phyloP scores from a whole-genome alignment of 345 rosid genomes.

The Populus pruinosa region DNA sequence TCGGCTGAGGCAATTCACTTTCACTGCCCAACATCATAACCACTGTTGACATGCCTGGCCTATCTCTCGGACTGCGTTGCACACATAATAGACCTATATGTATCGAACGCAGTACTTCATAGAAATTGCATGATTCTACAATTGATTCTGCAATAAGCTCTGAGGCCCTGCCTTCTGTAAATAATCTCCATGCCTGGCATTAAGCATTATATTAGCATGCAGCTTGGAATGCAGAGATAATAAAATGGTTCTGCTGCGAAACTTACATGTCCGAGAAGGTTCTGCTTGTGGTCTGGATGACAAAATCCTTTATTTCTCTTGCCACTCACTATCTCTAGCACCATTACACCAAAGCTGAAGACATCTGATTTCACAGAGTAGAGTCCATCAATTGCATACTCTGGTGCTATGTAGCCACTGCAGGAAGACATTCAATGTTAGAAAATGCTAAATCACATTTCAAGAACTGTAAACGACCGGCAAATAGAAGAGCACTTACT shows the following conservation, averaged over 20 bases:
- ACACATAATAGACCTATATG: not conserved
- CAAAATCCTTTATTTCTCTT: slow-evolving; percentile 8
- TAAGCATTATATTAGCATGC: not conserved
- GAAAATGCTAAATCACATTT: not conserved
- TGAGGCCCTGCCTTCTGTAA: not conserved
- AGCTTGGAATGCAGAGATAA: no score
- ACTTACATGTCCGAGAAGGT: slow-evolving; percentile 20
- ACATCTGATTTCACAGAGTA: slow-evolving; percentile 15
- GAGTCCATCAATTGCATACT: slow-evolving; percentile 13
- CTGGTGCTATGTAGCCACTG: slow-evolving; percentile 14
- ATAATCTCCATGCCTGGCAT: not conserved
- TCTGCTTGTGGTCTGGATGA: not conserved
- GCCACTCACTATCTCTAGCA: slow-evolving; percentile 10
- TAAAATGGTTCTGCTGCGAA: not conserved
- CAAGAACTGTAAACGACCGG: not conserved
- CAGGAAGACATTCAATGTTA: not conserved
- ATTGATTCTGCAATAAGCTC: not conserved
- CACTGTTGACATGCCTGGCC: slow-evolving; percentile 1
- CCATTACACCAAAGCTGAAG: slow-evolving; percentile 12
- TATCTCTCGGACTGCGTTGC: not conserved
- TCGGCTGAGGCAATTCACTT: not conserved
- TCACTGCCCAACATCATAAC: not conserved
- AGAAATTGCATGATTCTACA: not conserved
- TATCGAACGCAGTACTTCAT: not conserved
- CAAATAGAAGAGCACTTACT: not conserved